Percentiles rank a stretch among this genome's conserved stretches.
Conservation (phyloP, 768 basidiomycete genomes). For the Scleroderma citrinum region DNA sequence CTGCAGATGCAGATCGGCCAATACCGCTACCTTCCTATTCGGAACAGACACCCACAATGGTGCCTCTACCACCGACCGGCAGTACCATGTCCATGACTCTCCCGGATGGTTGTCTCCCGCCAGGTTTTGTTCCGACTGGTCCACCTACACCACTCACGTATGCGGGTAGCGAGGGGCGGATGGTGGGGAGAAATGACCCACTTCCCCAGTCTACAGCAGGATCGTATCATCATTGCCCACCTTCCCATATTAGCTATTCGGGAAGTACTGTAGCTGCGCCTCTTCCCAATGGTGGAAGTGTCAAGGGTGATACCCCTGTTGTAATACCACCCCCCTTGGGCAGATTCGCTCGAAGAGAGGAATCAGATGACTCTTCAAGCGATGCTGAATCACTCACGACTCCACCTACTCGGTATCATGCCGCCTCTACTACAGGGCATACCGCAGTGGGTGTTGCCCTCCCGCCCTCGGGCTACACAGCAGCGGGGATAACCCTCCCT, state of each 20-base stretch:
- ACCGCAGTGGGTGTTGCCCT: constrained; percentile 9
- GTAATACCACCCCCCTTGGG: constrained; percentile 27
- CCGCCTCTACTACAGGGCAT: constrained; percentile 9
- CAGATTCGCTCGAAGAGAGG: constrained; percentile 6
- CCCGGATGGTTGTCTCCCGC: constrained; percentile 27
- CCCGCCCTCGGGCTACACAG: constrained; percentile 11
- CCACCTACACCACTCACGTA: constrained; percentile 12
- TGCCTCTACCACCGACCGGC: constrained; percentile 4
- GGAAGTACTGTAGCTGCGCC: constrained; percentile 5
- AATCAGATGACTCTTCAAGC: constrained; percentile 27
- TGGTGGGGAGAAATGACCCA: constrained; percentile 25
- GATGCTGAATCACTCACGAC: constrained; percentile 33
- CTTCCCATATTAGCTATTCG: constrained; percentile 14
- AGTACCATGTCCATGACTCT: constrained; percentile 20
- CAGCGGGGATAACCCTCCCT: constrained; percentile 5
- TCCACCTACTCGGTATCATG: constrained; percentile 20
- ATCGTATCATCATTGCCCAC: constrained; percentile 20
- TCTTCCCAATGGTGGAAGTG: not conserved
- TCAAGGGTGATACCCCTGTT: constrained; percentile 8
- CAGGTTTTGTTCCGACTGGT: constrained; percentile 31
- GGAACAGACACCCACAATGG: constrained; percentile 2
- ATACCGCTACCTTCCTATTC: constrained; percentile 23
- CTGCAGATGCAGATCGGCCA: constrained; percentile 35
- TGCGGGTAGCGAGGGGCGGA: constrained; percentile 11
- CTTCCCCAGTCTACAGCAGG: constrained; percentile 25